Base-by-base conservation (phyloP, 116 monocot genomes). In the Iris pallida region DNA sequence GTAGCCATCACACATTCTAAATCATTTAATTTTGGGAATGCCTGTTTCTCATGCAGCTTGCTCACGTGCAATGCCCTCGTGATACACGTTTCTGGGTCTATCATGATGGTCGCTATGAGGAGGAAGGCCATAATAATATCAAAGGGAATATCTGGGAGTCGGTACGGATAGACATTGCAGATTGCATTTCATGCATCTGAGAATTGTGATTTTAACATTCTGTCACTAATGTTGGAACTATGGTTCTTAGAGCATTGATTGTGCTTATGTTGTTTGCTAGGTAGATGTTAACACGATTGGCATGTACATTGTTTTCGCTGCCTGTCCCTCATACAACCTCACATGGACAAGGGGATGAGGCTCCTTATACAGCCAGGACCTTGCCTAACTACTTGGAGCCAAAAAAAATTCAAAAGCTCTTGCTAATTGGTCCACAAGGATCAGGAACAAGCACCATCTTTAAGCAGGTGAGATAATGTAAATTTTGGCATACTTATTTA, bases 81-180 rank as follows among this genome's bases (percentile, higher is more conserved):
- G 91, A 81, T 79, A 92, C 96, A n/a, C 96, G 92, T 79, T 96
- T 96, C 54, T 96, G 96, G 96, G 89, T 96, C 15, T 89, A 92
- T 85, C 75, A 96, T 60, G 96, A 92, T 76, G 96, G 96, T 15
- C 76, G 87, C 0, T 96, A 89, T 65, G 92, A 92, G 66, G 92
- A 96, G 71, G 96, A 95, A 81, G 95, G 92, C 16, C 86, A 91
- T 73, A 92, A 89, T 53, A 92, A 89, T 59, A 96, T 96, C 53
- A 96, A 82, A 68, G 96, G 96, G 19, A 92, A 78, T 68, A 85
- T 96, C 53, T 92, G 92, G 92, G 85, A 87, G 53, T 89, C 86
- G 79, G 96, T 96, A 86, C 53, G 59, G 76, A 58, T 68, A 40
- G 30, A 40, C 6, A 14, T 53, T 53, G 56, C 53, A 48, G 46